Evolutionary conservation across 176 grass and related monocot genomes (phyloP), one percentile per base, ranked within the genome.

Genomic region (Juncus effusus): DNA sequence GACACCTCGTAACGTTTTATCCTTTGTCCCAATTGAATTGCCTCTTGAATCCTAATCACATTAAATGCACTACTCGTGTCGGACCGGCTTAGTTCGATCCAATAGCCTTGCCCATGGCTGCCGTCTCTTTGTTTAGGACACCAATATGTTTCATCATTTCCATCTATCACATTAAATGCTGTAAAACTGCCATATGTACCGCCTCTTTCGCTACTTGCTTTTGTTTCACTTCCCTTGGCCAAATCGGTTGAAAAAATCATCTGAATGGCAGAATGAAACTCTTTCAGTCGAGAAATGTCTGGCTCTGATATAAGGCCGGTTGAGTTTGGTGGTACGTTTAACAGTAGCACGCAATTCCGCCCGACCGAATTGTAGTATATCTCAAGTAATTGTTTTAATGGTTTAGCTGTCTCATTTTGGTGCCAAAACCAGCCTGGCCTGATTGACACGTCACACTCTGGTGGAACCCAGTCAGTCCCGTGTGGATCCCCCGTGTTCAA

Each of bases 381-480:
- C 6, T 89, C 37, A 3, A 97, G 72, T 44, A 97, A 74, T 50
- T 84, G 56, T 4, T 6, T 36, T 60, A 92, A 71, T 65, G 78
- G 80, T 81, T 92, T 97, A 14, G 94, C 94, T 54, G 94, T 84
- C 72, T 97, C 85, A 70, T 92, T 89, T 44, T 40, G 61, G 88
- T 97, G 94, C 94, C 94, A 97, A 81, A 97, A 97, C 94, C 94
- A 97, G 4, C 94, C 88, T 6, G 60, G 75, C 19, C 94, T 82
- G 72, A 97, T 89, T 63, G 94, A 97, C 42, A 97, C 88, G 67
- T 97, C 94, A 47, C 94, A 97, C 80, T 97, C 94, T 51, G 88
- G 75, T 69, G 94, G 94, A 76, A 97, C 82, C 94, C 94, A 97
- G 75, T 89, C 80, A 5, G 35, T 54, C 13, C 93, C 93, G 11